A percentile compares a stretch with the other conserved stretches of the same genome.
These are phyloP conservation scores for Ophiostoma montium DNA, from an alignment of 2,329 filamentous ascomycete species.

Conservation along the genomic window DNA sequence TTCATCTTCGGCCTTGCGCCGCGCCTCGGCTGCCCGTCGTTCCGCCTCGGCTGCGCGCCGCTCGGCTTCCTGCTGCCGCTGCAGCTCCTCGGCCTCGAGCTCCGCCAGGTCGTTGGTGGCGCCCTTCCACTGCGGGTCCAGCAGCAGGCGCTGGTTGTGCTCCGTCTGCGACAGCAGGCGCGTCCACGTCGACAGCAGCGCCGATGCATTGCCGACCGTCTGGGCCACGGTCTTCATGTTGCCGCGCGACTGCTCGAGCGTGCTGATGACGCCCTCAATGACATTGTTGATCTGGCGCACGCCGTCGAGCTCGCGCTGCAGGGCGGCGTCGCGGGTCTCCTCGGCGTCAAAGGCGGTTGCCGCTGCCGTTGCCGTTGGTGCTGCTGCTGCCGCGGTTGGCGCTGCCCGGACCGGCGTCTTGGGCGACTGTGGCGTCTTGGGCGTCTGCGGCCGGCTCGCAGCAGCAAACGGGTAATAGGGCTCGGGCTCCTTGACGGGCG, in stretches of 20 bases:
- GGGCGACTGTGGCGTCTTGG: slow-evolving; percentile 25
- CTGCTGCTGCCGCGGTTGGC: slow-evolving; percentile 13
- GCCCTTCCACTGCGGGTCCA: slow-evolving; percentile 82
- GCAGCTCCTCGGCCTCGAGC: slow-evolving; percentile 63
- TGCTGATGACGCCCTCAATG: slow-evolving; percentile 64
- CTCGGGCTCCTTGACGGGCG: slow-evolving; percentile 11
- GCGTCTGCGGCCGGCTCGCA: slow-evolving; percentile 14
- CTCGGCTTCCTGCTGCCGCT: slow-evolving; percentile 64
- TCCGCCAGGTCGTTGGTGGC: slow-evolving; percentile 76
- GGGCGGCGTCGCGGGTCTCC: slow-evolving; percentile 55
- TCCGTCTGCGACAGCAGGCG: slow-evolving; percentile 93
- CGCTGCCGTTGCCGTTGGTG: slow-evolving; percentile 13
- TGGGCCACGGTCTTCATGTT: slow-evolving; percentile 81
- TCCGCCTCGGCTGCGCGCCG: slow-evolving; percentile 66
- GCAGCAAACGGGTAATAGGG: neutral
- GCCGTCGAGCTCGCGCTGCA: slow-evolving; percentile 68
- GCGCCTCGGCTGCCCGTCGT: slow-evolving; percentile 55
- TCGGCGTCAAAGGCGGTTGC: slow-evolving; percentile 41
- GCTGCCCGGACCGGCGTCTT: slow-evolving; percentile 32
- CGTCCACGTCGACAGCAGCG: slow-evolving; percentile 87
- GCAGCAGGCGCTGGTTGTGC: slow-evolving; percentile 84
- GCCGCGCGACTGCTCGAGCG: slow-evolving; percentile 54
- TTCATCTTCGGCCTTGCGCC: slow-evolving; percentile 49
- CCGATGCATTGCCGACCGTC: slow-evolving; percentile 77
- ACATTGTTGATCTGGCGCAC: slow-evolving; percentile 78